These are phyloP conservation scores for Talaromyces sp. DNA, from an alignment of 2,329 filamentous ascomycete species.

Conservation along the genomic window DNA sequence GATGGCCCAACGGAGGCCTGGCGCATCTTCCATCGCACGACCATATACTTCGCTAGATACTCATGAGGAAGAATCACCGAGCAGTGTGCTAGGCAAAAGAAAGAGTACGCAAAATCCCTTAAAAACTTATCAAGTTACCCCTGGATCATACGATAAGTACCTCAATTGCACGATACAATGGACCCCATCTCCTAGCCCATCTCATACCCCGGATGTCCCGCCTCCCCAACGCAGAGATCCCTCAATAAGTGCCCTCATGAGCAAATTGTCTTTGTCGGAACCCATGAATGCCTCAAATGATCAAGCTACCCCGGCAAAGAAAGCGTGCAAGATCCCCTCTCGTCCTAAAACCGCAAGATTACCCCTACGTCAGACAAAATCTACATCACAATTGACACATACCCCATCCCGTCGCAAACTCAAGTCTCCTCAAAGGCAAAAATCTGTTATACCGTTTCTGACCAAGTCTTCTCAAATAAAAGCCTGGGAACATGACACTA, in stretches of 20 bases:
- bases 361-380: slow-evolving; percentile 36
- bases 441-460: slow-evolving; percentile 52
- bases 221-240: slow-evolving; percentile 26
- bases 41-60: slow-evolving; percentile 41
- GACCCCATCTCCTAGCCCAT: slow-evolving; percentile 22
- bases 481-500: slow-evolving; percentile 76
- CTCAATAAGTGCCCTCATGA: slow-evolving; percentile 36
- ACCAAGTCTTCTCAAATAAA: slow-evolving; percentile 68
- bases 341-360: slow-evolving; percentile 18
- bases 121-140: slow-evolving; percentile 11
- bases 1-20: slow-evolving; percentile 47
- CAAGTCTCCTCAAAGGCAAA: slow-evolving; percentile 28
- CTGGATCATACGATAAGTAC: slow-evolving; percentile 23
- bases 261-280: slow-evolving; percentile 22
- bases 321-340: slow-evolving; percentile 14
- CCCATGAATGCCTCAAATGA: slow-evolving; percentile 2
- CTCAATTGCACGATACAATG: slow-evolving; percentile 23
- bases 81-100: slow-evolving; percentile 41
- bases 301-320: slow-evolving; percentile 5
- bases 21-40: slow-evolving; percentile 39
- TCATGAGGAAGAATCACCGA: slow-evolving; percentile 34
- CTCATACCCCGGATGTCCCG: slow-evolving; percentile 18
- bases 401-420: slow-evolving; percentile 32
- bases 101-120: slow-evolving; percentile 47
- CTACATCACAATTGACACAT: slow-evolving; percentile 28